Evolutionary conservation across 805 yeast species (phyloP).

Genomic region (Scheffersomyces ergatensis): DNA sequence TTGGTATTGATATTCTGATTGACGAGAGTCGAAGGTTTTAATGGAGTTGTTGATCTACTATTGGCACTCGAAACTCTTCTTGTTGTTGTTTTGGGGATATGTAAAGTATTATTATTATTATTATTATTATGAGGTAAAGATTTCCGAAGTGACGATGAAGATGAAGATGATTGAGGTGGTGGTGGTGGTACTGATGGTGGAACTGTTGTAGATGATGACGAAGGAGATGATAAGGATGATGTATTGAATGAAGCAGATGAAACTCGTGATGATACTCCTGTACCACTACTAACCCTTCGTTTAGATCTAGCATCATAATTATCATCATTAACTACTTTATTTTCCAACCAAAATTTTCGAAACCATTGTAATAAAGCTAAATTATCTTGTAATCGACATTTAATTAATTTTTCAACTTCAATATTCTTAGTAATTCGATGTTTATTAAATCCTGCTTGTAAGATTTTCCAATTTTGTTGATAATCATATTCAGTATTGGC

Average conservation of each 20-base stretch:
- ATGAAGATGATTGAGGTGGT: conserved; percentile 2
- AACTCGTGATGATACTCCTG: background rate
- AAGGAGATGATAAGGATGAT: background rate
- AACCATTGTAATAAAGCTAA: conserved; percentile 94
- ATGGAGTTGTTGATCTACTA: conserved; percentile 74
- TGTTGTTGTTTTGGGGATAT: background rate
- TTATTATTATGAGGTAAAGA: conserved; percentile 3
- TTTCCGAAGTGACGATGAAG: conserved; percentile 4
- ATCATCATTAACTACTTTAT: conserved; percentile 55
- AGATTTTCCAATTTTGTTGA: conserved; percentile 75
- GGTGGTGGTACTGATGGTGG: background rate
- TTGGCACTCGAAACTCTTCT: background rate
- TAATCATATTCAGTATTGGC: conserved; percentile 73
- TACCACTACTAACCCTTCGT: conserved; percentile 13
- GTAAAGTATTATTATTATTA: background rate
- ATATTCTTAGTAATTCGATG: conserved; percentile 71
- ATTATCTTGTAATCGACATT: conserved; percentile 91
- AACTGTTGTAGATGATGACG: background rate
- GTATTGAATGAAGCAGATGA: background rate
- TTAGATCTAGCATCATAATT: conserved; percentile 59
- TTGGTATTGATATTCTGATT: background rate
- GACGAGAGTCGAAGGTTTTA: conserved; percentile 58
- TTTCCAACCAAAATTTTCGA: conserved; percentile 76
- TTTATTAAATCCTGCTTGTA: conserved; percentile 75
- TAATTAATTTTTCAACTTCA: conserved; percentile 77